These are phyloP conservation scores for Rhizopus stolonifer DNA, from an alignment of 371 early-diverging fungal genomes.

Conservation along the genomic window DNA sequence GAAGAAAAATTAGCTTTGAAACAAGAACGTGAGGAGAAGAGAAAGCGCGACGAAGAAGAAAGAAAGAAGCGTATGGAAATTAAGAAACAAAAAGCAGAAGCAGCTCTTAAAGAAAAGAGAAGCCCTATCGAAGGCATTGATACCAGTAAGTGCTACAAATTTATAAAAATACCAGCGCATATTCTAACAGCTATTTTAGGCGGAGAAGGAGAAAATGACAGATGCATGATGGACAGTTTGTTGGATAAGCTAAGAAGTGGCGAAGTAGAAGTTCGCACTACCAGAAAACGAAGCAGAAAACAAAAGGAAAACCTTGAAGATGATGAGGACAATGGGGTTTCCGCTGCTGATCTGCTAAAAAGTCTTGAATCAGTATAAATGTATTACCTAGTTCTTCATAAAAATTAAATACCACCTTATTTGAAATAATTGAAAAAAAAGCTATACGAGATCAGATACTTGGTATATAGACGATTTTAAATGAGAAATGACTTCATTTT, in stretches of 20 bases:
- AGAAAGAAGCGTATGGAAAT: slow-evolving; percentile 27
- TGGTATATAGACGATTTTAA: too few relatives aligned
- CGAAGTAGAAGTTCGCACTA: slow-evolving; percentile 27
- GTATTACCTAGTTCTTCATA: too few relatives aligned
- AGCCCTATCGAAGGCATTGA: slow-evolving; percentile 21
- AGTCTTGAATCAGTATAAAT: slow-evolving; percentile 14
- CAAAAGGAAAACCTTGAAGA: slow-evolving; percentile 3
- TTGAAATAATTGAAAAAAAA: too few relatives aligned
- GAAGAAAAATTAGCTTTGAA: slow-evolving; percentile 40
- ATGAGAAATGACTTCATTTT: too few relatives aligned
- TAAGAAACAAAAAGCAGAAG: slow-evolving; percentile 31
- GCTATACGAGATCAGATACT: too few relatives aligned
- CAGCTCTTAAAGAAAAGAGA: slow-evolving; percentile 20
- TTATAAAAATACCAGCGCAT: neutral
- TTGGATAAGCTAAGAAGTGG: slow-evolving; percentile 31
- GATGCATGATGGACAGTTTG: slow-evolving; percentile 36
- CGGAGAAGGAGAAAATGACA: slow-evolving; percentile 23
- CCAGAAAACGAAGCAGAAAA: slow-evolving; percentile 20
- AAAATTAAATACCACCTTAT: too few relatives aligned
- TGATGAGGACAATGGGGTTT: neutral
- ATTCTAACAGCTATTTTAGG: neutral
- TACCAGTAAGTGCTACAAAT: slow-evolving; percentile 9
- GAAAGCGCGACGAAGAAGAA: slow-evolving; percentile 34
- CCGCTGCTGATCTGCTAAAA: slow-evolving; percentile 24
- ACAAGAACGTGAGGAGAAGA: slow-evolving; percentile 41